Evolutionary conservation across 2,329 filamentous ascomycete genomes (phyloP).

Genomic region (Ilyonectria mors-panacis): DNA sequence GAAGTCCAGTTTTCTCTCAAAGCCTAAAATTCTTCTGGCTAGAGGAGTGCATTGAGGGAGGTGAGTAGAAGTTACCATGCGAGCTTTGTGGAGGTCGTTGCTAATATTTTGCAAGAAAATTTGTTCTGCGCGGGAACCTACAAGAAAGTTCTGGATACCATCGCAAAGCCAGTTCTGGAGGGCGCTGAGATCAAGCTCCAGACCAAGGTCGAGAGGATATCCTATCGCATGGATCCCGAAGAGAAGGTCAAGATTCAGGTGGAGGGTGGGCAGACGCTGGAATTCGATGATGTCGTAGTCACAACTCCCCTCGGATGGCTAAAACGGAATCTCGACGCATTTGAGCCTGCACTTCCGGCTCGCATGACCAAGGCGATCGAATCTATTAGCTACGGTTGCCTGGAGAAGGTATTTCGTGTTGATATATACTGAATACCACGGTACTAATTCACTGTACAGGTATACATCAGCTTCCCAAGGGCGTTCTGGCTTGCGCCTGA

Average conservation of each 20-base stretch:
- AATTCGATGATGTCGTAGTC: constrained; percentile 78
- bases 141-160: constrained; percentile 68
- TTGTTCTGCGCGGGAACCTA: constrained; percentile 74
- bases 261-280: constrained; percentile 59
- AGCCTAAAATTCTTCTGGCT: constrained; percentile 85
- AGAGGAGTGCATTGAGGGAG: constrained; percentile 83
- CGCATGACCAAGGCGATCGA: constrained; percentile 73
- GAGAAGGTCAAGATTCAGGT: constrained; percentile 62
- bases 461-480: constrained; percentile 78
- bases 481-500: constrained; percentile 78
- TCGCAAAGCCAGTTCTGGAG: constrained; percentile 71
- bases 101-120: constrained; percentile 62
- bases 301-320: constrained; percentile 80
- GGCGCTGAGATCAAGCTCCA: constrained; percentile 68
- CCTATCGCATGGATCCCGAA: constrained; percentile 43
- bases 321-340: constrained; percentile 71
- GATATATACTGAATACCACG: background rate
- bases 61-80: constrained; percentile 53
- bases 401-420: constrained; percentile 72
- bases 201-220: constrained; percentile 63
- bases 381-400: constrained; percentile 77
- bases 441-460: constrained; percentile 48
- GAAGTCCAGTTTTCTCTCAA: constrained; percentile 74
- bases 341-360: constrained; percentile 72
- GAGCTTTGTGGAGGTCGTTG: background rate